Conservation (phyloP, 2,329 filamentous ascomycete species). For the Tolypocladium tundrense region DNA sequence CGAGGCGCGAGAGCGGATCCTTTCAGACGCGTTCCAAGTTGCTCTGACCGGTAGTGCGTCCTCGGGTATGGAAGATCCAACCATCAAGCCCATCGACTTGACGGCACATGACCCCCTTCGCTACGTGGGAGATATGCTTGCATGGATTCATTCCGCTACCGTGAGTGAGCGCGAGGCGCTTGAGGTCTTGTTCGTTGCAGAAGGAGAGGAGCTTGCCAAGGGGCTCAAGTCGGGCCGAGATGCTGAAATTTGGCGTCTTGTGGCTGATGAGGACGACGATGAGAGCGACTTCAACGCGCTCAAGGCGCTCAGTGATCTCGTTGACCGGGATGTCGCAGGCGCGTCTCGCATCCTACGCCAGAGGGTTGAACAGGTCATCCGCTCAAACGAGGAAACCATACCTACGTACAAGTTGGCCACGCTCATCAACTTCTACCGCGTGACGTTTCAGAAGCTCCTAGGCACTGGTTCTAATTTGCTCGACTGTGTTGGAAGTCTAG, state of each 20-base stretch:
- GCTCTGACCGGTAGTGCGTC: constrained; percentile 67
- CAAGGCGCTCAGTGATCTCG: constrained; percentile 73
- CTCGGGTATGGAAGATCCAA: constrained; percentile 46
- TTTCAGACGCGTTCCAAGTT: constrained; percentile 82
- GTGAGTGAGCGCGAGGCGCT: constrained; percentile 91
- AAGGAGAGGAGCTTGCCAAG: constrained; percentile 78
- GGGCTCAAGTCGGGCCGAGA: constrained; percentile 71
- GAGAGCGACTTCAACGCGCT: constrained; percentile 62
- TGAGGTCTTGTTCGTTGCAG: constrained; percentile 81
- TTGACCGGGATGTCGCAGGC: constrained; percentile 74
- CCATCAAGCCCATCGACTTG: constrained; percentile 84
- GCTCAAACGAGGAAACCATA: constrained; percentile 83
- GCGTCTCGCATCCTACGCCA: constrained; percentile 80
- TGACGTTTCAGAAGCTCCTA: constrained; percentile 74
- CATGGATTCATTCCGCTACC: constrained; percentile 88
- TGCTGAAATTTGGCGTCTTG: constrained; percentile 72
- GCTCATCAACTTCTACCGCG: constrained; percentile 77
- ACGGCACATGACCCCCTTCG: constrained; percentile 83
- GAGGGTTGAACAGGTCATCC: constrained; percentile 81
- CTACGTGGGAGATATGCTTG: constrained; percentile 94
- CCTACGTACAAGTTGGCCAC: constrained; percentile 85
- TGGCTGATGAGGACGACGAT: constrained; percentile 46
- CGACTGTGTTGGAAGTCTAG: constrained; percentile 56
- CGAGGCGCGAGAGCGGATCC: constrained; percentile 73
- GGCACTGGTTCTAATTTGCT: constrained; percentile 59